Conservation (phyloP, 768 basidiomycete species). For the Leucocoprinus sp. region DNA sequence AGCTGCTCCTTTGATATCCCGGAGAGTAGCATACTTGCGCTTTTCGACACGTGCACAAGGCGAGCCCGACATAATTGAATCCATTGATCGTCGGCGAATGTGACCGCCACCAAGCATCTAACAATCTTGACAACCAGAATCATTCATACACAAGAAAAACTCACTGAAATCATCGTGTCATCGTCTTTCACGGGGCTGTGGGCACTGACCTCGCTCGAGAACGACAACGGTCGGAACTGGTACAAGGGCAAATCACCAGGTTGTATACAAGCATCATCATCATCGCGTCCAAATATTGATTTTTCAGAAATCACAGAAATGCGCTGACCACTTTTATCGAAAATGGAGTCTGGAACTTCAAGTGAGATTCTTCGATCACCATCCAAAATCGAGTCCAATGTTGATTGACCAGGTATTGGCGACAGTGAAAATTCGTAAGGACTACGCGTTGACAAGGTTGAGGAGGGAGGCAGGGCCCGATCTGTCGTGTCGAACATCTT, state of each 20-base stretch:
- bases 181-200: conserved; percentile 56
- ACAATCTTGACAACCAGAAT: not conserved
- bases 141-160: conserved; percentile 17
- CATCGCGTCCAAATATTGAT: conserved; percentile 54
- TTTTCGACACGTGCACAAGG: conserved; percentile 63
- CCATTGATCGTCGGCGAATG: conserved; percentile 60
- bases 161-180: conserved; percentile 75
- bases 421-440: conserved; percentile 16
- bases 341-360: conserved; percentile 43
- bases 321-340: conserved; percentile 52
- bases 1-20: conserved; percentile 19
- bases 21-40: conserved; percentile 43
- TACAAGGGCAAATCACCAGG: conserved; percentile 33
- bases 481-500: conserved; percentile 75
- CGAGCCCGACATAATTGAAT: conserved; percentile 58
- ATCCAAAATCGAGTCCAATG: conserved; percentile 64
- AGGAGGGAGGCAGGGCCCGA: conserved; percentile 51
- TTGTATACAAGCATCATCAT: conserved; percentile 26
- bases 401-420: conserved; percentile 20
- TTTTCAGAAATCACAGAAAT: conserved; percentile 42
- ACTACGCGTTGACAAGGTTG: conserved; percentile 49
- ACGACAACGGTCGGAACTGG: conserved; percentile 59
- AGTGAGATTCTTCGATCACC: conserved; percentile 29
- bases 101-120: conserved; percentile 79
- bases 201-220: conserved; percentile 41